These are phyloP conservation scores for Corinectria fuckeliana DNA, from an alignment of 2,329 filamentous ascomycete genomes.

Conservation along the genomic window DNA sequence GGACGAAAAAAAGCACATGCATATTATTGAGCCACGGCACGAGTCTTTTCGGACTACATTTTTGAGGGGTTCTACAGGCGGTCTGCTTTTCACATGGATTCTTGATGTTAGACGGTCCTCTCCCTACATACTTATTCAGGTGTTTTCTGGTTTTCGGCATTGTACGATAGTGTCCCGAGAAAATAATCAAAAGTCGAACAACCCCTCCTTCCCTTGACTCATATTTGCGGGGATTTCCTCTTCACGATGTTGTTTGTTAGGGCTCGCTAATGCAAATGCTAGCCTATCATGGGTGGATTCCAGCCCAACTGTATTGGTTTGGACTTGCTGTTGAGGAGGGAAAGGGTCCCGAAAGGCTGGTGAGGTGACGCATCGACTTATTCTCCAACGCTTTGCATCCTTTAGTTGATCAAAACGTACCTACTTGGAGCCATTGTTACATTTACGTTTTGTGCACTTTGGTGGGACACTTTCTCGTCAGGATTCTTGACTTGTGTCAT, in stretches of 20 bases:
- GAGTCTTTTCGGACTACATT: constrained; percentile 36
- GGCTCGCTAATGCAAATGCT: constrained; percentile 25
- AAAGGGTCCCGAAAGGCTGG: too few relatives aligned
- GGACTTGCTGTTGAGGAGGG: background rate
- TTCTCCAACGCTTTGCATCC: too few relatives aligned
- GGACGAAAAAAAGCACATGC: constrained; percentile 37
- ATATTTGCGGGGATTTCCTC: background rate
- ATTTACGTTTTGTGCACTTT: background rate
- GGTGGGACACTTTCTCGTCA: background rate
- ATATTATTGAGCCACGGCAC: constrained; percentile 32
- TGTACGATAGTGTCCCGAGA: constrained; percentile 37
- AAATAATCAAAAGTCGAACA: constrained; percentile 31
- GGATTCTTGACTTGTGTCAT: background rate
- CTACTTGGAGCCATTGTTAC: background rate
- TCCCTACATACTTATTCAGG: constrained; percentile 28
- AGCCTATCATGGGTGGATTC: constrained; percentile 3
- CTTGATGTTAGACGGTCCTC: constrained; percentile 32
- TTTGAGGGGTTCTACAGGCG: constrained; percentile 35
- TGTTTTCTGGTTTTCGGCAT: constrained; percentile 18
- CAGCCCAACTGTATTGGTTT: background rate
- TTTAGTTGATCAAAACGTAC: background rate
- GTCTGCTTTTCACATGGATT: constrained; percentile 28
- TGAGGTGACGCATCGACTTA: too few relatives aligned
- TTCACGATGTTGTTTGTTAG: constrained; percentile 20
- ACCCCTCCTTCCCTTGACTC: background rate